Percentiles rank a stretch among this genome's conserved stretches.
Evolutionary conservation across 331 rosid genomes (phyloP).

Genomic region (Acacia pycnantha): DNA sequence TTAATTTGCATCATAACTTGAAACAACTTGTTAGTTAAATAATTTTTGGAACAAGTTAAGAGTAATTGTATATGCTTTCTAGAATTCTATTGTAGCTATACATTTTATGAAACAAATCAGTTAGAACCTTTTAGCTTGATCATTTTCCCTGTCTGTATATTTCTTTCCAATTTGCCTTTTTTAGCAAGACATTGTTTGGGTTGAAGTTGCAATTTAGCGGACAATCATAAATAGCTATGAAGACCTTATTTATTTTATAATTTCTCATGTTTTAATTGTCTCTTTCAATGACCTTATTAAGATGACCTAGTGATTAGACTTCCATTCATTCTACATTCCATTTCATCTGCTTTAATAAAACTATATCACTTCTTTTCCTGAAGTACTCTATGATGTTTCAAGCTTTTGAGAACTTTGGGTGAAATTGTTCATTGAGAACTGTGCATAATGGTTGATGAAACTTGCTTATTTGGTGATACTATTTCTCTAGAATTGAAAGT

Average conservation of each 20-base stretch:
- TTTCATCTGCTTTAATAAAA: neutral
- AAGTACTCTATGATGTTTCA: too few relatives aligned
- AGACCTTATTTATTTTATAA: neutral
- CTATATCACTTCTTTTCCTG: too few relatives aligned
- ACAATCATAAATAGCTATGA: constrained; percentile 8
- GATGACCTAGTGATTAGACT: too few relatives aligned
- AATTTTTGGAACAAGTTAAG: neutral
- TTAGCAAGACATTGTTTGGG: too few relatives aligned
- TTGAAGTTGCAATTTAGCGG: neutral
- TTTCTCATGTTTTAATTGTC: neutral
- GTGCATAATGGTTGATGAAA: constrained; percentile 61
- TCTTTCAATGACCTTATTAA: too few relatives aligned
- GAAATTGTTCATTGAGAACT: constrained; percentile 36
- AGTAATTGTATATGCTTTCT: neutral
- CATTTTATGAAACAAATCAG: neutral
- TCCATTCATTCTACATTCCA: constrained; percentile 33
- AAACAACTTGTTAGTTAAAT: neutral
- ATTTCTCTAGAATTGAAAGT: too few relatives aligned
- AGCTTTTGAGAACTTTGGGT: constrained; percentile 44
- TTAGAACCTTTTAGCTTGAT: neutral
- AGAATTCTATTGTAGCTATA: neutral
- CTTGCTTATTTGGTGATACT: constrained; percentile 41
- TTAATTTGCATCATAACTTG: neutral
- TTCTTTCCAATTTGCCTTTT: neutral
- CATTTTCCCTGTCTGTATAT: neutral